Conservation (phyloP, 2,329 filamentous ascomycete species). For the Apiospora rasikravindrae region DNA sequence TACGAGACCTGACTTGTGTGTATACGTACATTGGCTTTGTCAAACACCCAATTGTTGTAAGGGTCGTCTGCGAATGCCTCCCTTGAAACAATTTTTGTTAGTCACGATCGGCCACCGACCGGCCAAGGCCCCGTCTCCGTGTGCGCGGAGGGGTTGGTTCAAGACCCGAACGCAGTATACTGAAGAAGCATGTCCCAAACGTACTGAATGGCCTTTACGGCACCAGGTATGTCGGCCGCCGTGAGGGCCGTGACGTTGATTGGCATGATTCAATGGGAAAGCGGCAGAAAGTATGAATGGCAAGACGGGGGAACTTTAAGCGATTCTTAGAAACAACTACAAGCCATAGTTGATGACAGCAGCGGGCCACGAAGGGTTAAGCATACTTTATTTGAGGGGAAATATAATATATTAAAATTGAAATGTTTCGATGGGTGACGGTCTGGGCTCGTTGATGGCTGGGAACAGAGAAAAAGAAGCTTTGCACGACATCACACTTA, state of each 20-base stretch:
- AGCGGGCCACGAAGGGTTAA: neutral
- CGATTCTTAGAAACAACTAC: neutral
- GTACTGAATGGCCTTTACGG: conserved; percentile 39
- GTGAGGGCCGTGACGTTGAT: conserved; percentile 35
- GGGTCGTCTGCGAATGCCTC: conserved; percentile 40
- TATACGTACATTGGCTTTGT: conserved; percentile 36
- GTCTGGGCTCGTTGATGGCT: neutral
- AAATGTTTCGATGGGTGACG: neutral
- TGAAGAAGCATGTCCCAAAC: neutral
- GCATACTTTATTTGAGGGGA: neutral
- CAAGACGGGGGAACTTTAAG: conserved; percentile 1
- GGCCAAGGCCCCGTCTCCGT: neutral
- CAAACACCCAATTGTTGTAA: conserved; percentile 42
- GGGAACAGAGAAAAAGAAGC: neutral
- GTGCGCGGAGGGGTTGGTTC: neutral
- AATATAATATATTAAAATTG: neutral
- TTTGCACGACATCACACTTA: neutral
- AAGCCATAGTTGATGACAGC: conserved; percentile 5
- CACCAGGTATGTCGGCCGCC: conserved; percentile 39
- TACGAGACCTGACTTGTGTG: neutral
- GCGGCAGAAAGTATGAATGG: neutral
- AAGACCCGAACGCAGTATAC: neutral
- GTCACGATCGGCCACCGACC: neutral
- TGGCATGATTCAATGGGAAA: conserved; percentile 28
- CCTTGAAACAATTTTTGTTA: conserved; percentile 27